Conservation (phyloP, 2,329 filamentous ascomycete genomes). For the Cercospora janseana region DNA sequence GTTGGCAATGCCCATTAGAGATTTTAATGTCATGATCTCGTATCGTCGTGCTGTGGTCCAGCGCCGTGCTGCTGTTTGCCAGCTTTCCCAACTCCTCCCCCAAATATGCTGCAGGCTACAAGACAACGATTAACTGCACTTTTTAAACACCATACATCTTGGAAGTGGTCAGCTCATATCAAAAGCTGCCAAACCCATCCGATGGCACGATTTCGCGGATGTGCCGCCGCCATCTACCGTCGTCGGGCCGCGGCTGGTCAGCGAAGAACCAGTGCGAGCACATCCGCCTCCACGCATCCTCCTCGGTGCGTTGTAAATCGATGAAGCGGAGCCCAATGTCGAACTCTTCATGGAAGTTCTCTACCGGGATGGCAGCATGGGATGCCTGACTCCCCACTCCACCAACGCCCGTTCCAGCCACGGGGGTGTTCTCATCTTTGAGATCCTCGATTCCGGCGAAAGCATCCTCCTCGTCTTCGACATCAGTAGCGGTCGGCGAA, state of each 20-base stretch:
- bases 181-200: slow-evolving; percentile 22
- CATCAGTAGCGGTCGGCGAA: slow-evolving; percentile 60
- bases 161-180: slow-evolving; percentile 11
- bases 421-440: slow-evolving; percentile 58
- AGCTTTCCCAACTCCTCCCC: slow-evolving; percentile 2
- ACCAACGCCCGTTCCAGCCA: slow-evolving; percentile 22
- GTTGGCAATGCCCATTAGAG: slow-evolving; percentile 1
- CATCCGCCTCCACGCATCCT: slow-evolving; percentile 84
- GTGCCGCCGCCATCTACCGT: slow-evolving; percentile 61
- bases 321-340: slow-evolving; percentile 96
- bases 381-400: slow-evolving; percentile 34
- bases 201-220: slow-evolving; percentile 29
- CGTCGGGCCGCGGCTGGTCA: slow-evolving; percentile 63
- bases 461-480: slow-evolving; percentile 87
- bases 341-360: slow-evolving; percentile 83
- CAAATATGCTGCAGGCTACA: slow-evolving; percentile 25
- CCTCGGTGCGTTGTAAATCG: slow-evolving; percentile 82
- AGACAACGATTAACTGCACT: slow-evolving; percentile 26
- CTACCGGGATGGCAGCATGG: slow-evolving; percentile 61
- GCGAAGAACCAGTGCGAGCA: slow-evolving; percentile 77
- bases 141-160: slow-evolving; percentile 19
- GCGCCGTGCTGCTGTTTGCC: slow-evolving; percentile 10
- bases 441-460: slow-evolving; percentile 95
- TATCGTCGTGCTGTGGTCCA: slow-evolving; percentile 14
- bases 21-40: slow-evolving; percentile 16